A percentile compares a stretch with the other conserved stretches of the same genome.
These are phyloP conservation scores for Larix kaempferi DNA, from an alignment of 75 land plant genomes.

Conservation along the genomic window DNA sequence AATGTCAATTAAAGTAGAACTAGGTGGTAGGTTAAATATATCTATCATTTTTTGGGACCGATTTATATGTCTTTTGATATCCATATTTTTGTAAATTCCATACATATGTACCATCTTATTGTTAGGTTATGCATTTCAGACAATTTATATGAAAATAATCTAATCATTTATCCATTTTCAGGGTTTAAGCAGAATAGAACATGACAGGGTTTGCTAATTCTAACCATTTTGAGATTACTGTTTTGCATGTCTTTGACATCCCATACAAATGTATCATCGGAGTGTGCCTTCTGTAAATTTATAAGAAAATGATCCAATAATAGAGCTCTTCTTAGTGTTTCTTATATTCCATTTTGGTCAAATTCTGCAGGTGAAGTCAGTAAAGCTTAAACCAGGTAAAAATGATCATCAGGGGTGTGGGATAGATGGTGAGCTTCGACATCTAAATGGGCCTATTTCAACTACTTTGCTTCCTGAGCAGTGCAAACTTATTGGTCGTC, in stretches of 20 bases:
- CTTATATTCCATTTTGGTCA: neutral
- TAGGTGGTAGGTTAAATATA: neutral
- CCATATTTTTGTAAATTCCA: neutral
- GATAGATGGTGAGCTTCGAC: conserved; percentile 81
- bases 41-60: neutral
- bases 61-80: neutral
- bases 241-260: neutral
- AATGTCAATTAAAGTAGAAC: neutral
- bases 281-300: neutral
- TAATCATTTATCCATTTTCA: neutral
- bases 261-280: neutral
- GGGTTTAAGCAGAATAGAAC: no score
- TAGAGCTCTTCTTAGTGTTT: neutral
- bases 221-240: neutral
- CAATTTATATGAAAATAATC: neutral
- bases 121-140: neutral
- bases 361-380: conserved; percentile 67
- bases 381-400: conserved; percentile 59
- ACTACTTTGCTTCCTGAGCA: conserved; percentile 70
- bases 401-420: conserved; percentile 68
- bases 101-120: neutral
- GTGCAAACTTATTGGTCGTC: conserved; percentile 72
- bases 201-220: neutral
- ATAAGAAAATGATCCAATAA: neutral
- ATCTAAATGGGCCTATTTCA: conserved; percentile 60